Percentiles rank a stretch among this genome's conserved stretches.
Conservation (phyloP, 148 eudicot genomes). For the Dianthus caryophyllus region DNA sequence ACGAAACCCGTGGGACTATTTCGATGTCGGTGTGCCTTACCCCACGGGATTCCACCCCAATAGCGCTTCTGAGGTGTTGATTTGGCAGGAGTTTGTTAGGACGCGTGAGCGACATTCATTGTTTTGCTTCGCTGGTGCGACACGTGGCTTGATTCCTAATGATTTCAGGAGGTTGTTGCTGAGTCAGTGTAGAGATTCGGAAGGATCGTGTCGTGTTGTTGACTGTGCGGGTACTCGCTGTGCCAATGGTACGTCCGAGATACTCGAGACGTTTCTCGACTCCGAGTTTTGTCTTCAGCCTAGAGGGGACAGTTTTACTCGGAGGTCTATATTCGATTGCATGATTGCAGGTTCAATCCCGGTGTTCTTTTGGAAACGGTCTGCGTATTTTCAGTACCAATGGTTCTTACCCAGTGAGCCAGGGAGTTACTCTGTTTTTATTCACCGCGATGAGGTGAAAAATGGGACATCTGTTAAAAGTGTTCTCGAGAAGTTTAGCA, state of each 20-base stretch:
- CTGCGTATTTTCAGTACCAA: conserved; percentile 77
- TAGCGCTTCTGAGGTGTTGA: conserved; percentile 25
- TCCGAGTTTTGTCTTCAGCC: conserved; percentile 89
- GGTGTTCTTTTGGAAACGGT: conserved; percentile 81
- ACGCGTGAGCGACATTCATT: conserved; percentile 39
- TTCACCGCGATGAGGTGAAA: conserved; percentile 62
- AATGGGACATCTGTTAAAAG: conserved; percentile 57
- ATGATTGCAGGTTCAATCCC: conserved; percentile 96
- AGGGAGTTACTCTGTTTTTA: conserved; percentile 83
- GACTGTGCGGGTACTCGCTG: conserved; percentile 64
- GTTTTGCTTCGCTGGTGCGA: conserved; percentile 77
- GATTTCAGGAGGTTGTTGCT: conserved; percentile 65
- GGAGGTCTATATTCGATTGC: conserved; percentile 85
- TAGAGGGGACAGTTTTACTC: conserved; percentile 81
- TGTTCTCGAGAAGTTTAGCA: conserved; percentile 44
- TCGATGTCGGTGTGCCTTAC: conserved; percentile 59
- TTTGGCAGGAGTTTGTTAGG: conserved; percentile 58
- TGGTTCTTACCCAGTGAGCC: conserved; percentile 81
- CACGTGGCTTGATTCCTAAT: conserved; percentile 55
- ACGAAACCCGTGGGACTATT: conserved; percentile 43
- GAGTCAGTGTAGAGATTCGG: conserved; percentile 49
- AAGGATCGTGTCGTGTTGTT: conserved; percentile 53
- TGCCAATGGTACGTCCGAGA: conserved; percentile 48
- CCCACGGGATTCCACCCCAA: conserved; percentile 86
- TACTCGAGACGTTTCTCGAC: conserved; percentile 60